Evolutionary conservation across 352 stramenopile species (phyloP), one percentile per base, ranked within the genome.

Genomic region (Phytophthora pisi): DNA sequence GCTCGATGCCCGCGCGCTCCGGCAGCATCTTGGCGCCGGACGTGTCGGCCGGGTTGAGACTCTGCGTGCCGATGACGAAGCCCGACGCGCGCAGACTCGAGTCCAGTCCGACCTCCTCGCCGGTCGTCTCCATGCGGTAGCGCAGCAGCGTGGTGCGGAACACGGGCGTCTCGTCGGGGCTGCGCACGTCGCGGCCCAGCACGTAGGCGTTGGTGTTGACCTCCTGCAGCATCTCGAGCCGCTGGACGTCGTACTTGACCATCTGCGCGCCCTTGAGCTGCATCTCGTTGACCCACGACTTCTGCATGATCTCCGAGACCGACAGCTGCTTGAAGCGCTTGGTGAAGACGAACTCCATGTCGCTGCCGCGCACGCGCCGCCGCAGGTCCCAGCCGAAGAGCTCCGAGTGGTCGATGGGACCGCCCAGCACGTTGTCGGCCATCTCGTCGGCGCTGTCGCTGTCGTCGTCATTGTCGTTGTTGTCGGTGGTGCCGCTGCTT

Each of bases 21-120:
- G 63, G 61, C 23, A 77, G 49, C 43, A 82, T 23, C 20, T 73
- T 78, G 11, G 67, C 71, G 7, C 74, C 68, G 0, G 71, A 71
- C 31, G 64, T 81, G 18, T 69, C 70, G 13, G 59, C 53, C n/a
- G 74, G 74, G 24, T 78, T 78, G n/a, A 88, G 54, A 47, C 72
- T 85, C 43, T 88, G 79, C 47, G 79, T 85, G 23, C 77, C 77
- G 53, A 86, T 78, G 9, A 88, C 64, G 50, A 82, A 85, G 23
- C 74, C 74, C 0, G 43, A 64, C 2, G 67, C 66, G 18, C 47
- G 30, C 2, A 77, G 45, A 34, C 66, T 50, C 46, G 66, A 46
- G 51, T 45, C 46, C 20, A 55, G 24, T 11, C 16, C 16, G 18
- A 3, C 36, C 28, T 64, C 55, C 30, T 70, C 51, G 11, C 53